Evolutionary conservation across 108 stramenopile species (phyloP), one percentile per base, ranked within the genome.

Genomic region (Chaetoceros muelleri): DNA sequence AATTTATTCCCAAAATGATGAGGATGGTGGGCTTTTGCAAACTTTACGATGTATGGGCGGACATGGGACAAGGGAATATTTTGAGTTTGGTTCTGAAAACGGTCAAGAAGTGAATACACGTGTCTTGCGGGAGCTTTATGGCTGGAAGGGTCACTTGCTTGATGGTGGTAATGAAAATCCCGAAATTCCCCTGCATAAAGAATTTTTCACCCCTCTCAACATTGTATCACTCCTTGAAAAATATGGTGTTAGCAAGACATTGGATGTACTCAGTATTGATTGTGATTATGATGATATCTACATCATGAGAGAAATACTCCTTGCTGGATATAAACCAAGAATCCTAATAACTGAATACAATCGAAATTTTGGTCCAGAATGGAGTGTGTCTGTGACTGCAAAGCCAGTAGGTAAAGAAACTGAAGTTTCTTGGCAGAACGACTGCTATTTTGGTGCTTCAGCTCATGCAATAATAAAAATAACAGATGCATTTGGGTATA

Each of bases 21-120:
- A 58, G 28, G 58, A 58, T 16, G 58, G 58, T 1, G 58, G 45
- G 2, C 24, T 58, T 17, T 45, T 58, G 17, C 58, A 58, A 47
- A 48, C 45, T 16, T 28, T 58, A 26, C 29, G 46, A 17, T 58
- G 58, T 47, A 46, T 58, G 58, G 58, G 58, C 45, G 58, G 58
- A 3, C 58, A 58, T 48, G 58, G 58, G 24, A 58, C 58, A 2
- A 63, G 55, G 45, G 53, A 63, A 17, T 63, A 63, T 47, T 54
- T 55, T 22, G 62, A 63, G 30, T 55, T 54, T 55, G 62, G 62
- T 7, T 44, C 52, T n/a, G 62, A 64, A 56, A 46, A 27, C 5
- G 53, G 53, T 23, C 7, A 8, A 8, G 53, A 53, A 29, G 24
- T 26, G 17, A 53, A 53, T n/a, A 53, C 53, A n/a, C 55, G 62